Conservation (phyloP, 306 rosid genomes). For the Prosopis cineraria region DNA sequence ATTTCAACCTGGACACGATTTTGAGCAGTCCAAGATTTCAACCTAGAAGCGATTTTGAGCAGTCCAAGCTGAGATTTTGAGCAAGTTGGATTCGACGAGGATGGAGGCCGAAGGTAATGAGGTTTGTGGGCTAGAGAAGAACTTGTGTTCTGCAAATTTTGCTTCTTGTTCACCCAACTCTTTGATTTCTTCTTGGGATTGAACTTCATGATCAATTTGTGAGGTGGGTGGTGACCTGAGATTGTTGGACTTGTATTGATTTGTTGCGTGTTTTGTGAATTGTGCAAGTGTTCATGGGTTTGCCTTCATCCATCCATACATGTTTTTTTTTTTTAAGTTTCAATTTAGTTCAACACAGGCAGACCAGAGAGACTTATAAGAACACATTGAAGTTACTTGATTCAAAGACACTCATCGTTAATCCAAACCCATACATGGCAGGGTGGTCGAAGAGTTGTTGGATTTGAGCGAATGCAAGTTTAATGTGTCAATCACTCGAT, state of each 20-base stretch:
- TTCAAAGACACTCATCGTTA: too few relatives aligned
- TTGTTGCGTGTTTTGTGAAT: not conserved
- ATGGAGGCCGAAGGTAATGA: conserved; percentile 20
- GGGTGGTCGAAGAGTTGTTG: too few relatives aligned
- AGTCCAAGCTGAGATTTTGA: conserved; percentile 19
- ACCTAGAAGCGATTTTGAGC: too few relatives aligned
- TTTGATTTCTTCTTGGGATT: conserved; percentile 58
- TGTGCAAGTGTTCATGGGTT: conserved; percentile 24
- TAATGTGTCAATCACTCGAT: too few relatives aligned
- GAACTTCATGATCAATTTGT: conserved; percentile 28
- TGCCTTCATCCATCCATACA: not conserved
- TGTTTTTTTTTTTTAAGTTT: too few relatives aligned
- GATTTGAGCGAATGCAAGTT: too few relatives aligned
- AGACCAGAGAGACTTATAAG: not conserved
- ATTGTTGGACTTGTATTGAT: not conserved
- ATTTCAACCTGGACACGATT: conserved; percentile 34
- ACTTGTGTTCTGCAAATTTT: conserved; percentile 21
- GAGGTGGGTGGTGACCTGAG: too few relatives aligned
- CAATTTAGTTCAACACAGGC: not conserved
- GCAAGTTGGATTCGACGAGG: conserved; percentile 25
- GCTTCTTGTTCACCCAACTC: conserved; percentile 59
- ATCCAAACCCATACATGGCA: too few relatives aligned
- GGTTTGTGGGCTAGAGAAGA: conserved; percentile 24
- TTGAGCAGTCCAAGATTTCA: conserved; percentile 35
- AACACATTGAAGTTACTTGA: not conserved